These are phyloP conservation scores for Phytophthora lateralis DNA, from an alignment of 352 stramenopile genomes.

Conservation along the genomic window DNA sequence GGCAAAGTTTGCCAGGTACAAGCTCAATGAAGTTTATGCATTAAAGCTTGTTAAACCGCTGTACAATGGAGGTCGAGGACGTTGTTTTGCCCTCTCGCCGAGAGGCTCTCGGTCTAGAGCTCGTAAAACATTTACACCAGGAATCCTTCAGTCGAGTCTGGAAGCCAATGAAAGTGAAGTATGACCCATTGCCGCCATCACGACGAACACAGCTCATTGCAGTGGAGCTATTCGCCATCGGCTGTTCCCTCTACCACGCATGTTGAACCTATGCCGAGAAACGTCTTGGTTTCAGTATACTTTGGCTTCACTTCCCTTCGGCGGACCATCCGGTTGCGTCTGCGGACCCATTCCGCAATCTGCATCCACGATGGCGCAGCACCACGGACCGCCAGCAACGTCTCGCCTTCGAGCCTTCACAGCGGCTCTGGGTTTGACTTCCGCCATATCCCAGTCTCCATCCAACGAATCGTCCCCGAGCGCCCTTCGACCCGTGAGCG, in stretches of 20 bases:
- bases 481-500: slow-evolving; percentile 7
- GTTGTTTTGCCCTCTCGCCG: no score
- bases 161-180: no score
- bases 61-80: no score
- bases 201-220: no score
- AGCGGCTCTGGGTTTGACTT: slow-evolving; percentile 21
- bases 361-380: slow-evolving; percentile 8
- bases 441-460: slow-evolving; percentile 6
- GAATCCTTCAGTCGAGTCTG: no score
- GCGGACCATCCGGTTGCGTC: background rate
- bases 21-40: no score
- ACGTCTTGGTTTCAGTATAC: background rate
- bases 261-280: slow-evolving; percentile 1
- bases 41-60: no score
- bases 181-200: no score
- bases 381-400: background rate
- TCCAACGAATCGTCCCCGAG: slow-evolving; percentile 13
- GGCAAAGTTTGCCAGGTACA: no score
- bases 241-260: slow-evolving; percentile 1
- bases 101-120: no score
- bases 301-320: slow-evolving; percentile 3
- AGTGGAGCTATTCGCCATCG: no score
- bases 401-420: slow-evolving; percentile 35
- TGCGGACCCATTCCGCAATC: slow-evolving; percentile 13
- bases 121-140: no score